phyloP scores from a whole-genome alignment of 257 asterid species.

The Plantago major region DNA sequence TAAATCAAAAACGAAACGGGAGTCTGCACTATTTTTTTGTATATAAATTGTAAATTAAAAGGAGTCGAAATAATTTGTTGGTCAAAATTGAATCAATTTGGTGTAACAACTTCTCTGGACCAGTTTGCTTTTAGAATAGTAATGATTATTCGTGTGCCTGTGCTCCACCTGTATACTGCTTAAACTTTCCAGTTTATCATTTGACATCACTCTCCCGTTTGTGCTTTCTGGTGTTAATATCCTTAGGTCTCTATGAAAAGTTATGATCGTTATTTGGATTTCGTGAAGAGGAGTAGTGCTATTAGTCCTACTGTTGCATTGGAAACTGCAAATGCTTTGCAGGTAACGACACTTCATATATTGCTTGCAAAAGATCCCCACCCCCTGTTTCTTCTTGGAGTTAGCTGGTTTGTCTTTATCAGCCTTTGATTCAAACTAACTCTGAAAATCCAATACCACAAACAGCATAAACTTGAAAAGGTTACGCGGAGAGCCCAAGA shows the following conservation, averaged over 20 bases:
- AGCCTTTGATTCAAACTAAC: slow-evolving; percentile 32
- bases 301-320: slow-evolving; percentile 89
- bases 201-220: neutral
- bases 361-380: slow-evolving; percentile 7
- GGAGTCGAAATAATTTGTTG: too few species aligned
- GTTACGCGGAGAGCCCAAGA: slow-evolving; percentile 98
- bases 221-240: slow-evolving; percentile 11
- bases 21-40: too few species aligned
- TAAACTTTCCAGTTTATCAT: slow-evolving; percentile 7
- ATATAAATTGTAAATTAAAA: too few species aligned
- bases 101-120: too few species aligned
- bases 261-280: slow-evolving; percentile 72
- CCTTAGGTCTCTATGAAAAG: slow-evolving; percentile 78
- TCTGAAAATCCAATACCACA: slow-evolving; percentile 23
- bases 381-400: slow-evolving; percentile 12
- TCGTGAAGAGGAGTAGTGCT: slow-evolving; percentile 90
- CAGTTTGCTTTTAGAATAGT: neutral
- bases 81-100: too few species aligned
- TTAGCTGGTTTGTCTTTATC: slow-evolving; percentile 8
- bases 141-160: neutral
- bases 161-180: neutral
- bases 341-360: slow-evolving; percentile 42
- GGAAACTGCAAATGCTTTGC: slow-evolving; percentile 95
- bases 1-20: too few species aligned
- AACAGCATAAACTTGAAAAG: slow-evolving; percentile 87